Base-by-base conservation (phyloP, 2,329 filamentous ascomycete genomes). In the Ambrosiella beaveri region DNA sequence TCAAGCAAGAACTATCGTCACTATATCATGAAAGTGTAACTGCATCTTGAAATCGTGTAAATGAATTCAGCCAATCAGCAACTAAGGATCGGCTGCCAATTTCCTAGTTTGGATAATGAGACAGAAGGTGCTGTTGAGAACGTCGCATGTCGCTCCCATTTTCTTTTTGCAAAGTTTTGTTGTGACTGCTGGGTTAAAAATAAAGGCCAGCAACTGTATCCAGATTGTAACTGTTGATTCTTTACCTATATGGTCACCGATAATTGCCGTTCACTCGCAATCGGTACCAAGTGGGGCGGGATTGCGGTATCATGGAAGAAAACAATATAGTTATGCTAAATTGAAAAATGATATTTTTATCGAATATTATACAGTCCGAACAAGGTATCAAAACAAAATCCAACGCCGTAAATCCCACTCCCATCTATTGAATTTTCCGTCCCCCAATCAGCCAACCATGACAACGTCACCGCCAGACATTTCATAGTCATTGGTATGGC, bases 381-480 rank as follows among this genome's bases (percentile, higher is more conserved):
- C 19, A 15, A 52, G 35, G 49, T 54, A 49, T 57, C 51, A 54
- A 39, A 59, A 59, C 51, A 41, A 39, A 39, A 7, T 49, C 52
- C 35, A 15, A 12, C 38, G 2, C 17, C 4, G 19, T 35, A 7
- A 35, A 51, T 27, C 11, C 9, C 27, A 4, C 39, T 37, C 19
- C 15, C 37, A 4, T 44, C 11, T 15, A 47, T 44, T 35, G 12
- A n/a, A 40, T 8, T n/a, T 12, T 12, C 39, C n/a, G 7, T 35
- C 12, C 3, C 17, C 41, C 7, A 15, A 49, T 12, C n/a, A 52
- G 7, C 55, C 55, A 9, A 57, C 57, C 60, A 61, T 61, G 47
- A 59, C 54, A 15, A 56, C 57, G 57, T 59, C 60, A 27, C 44
- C 35, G 11, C 50, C 58, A 15, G 49, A 37, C 44, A 35, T 57